Evolutionary conservation across 73 alveolate species (phyloP).

Genomic region (Halteria grandinella): DNA sequence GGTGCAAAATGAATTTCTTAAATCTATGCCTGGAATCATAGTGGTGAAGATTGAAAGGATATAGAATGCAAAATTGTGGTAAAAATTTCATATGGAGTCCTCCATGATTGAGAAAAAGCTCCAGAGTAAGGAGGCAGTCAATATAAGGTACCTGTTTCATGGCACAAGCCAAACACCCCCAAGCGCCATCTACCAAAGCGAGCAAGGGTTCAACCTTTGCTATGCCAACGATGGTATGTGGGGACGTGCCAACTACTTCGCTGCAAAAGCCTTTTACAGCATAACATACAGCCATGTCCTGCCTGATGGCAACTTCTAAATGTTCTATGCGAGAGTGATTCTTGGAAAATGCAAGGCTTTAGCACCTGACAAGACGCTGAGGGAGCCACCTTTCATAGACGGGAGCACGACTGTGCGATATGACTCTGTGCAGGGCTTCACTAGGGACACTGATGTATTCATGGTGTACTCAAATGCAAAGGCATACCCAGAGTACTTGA

Average conservation of each 20-base stretch:
- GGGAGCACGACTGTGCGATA: not conserved
- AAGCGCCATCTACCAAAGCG: conserved; percentile 2
- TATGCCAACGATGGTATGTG: conserved; percentile 57
- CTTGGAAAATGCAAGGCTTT: conserved; percentile 1
- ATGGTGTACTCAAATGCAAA: conserved; percentile 55
- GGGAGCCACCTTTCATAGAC: conserved; percentile 53
- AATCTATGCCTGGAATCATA: not conserved
- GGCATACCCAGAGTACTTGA: conserved; percentile 62
- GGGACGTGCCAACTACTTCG: conserved; percentile 64
- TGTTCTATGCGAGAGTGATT: conserved; percentile 40
- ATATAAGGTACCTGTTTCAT: conserved; percentile 34
- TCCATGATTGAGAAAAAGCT: not conserved
- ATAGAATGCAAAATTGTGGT: conserved; percentile 25
- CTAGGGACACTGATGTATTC: conserved; percentile 37
- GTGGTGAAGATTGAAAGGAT: not conserved
- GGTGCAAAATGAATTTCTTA: not conserved
- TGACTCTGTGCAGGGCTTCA: conserved; percentile 54
- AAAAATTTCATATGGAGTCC: not conserved
- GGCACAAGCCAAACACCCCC: conserved; percentile 41
- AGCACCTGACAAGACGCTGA: conserved; percentile 2
- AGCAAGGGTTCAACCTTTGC: conserved; percentile 59
- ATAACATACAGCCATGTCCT: not conserved
- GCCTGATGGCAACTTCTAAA: not conserved
- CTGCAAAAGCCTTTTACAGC: conserved; percentile 38
- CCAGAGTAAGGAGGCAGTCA: no score